Conservation (phyloP, 2,329 filamentous ascomycete genomes). For the Apiospora phragmitis region DNA sequence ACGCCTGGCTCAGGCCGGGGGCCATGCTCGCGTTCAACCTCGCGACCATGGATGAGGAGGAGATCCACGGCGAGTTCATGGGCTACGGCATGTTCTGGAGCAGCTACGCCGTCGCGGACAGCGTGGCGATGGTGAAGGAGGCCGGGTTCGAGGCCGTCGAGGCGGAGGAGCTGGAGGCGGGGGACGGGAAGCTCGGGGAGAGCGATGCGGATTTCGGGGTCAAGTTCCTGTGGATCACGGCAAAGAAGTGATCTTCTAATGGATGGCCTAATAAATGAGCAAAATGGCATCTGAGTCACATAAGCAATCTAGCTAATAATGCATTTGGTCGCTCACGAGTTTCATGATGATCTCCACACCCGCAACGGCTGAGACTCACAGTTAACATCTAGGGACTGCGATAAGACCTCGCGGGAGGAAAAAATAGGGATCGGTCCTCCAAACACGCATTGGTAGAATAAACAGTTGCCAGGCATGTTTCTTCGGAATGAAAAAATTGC, state of each 20-base stretch:
- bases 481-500: neutral
- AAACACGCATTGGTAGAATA: too few species aligned
- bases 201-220: constrained; percentile 24
- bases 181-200: constrained; percentile 15
- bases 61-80: constrained; percentile 27
- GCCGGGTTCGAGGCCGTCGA: constrained; percentile 35
- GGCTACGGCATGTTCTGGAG: constrained; percentile 46
- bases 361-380: neutral
- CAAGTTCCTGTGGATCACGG: constrained; percentile 43
- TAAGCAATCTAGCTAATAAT: neutral
- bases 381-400: neutral
- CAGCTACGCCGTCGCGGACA: constrained; percentile 38
- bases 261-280: neutral
- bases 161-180: constrained; percentile 31
- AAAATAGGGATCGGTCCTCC: neutral
- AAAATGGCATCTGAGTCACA: neutral
- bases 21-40: constrained; percentile 42
- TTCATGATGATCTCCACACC: neutral
- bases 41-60: constrained; percentile 42
- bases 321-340: neutral
- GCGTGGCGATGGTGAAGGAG: constrained; percentile 29
- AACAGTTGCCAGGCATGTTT: neutral
- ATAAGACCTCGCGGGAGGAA: neutral
- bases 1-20: constrained; percentile 50
- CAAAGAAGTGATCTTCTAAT: constrained; percentile 17